phyloP scores from a whole-genome alignment of 495 filamentous ascomycete species.

The Tuber calosporum region DNA sequence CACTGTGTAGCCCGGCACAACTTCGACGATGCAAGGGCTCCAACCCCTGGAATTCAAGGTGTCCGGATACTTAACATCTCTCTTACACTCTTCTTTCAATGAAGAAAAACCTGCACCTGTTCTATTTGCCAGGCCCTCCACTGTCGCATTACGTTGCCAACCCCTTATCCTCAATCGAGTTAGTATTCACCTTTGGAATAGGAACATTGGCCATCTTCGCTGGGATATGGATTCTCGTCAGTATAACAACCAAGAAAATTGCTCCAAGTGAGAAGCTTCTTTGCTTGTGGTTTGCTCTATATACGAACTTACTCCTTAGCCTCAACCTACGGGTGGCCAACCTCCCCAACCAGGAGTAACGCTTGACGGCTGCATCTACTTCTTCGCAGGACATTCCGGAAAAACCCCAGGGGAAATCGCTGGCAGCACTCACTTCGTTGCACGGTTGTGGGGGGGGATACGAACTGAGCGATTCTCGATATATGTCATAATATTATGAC shows the following conservation, averaged over 20 bases:
- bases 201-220: conserved; percentile 47
- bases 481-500: conserved; percentile 51
- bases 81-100: neutral
- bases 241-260: conserved; percentile 44
- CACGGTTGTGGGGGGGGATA: conserved; percentile 60
- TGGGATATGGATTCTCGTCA: conserved; percentile 45
- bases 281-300: conserved; percentile 57
- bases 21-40: neutral
- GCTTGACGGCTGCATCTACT: conserved; percentile 51
- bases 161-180: conserved; percentile 45
- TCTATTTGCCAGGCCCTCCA: conserved; percentile 47
- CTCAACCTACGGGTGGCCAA: neutral
- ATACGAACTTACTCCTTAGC: conserved; percentile 31
- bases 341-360: neutral
- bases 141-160: conserved; percentile 50
- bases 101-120: conserved; percentile 44
- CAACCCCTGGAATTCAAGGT: neutral
- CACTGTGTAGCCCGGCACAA: neutral
- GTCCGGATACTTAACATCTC: neutral
- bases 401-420: conserved; percentile 47
- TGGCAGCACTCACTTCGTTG: conserved; percentile 47
- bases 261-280: conserved; percentile 46
- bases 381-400: conserved; percentile 55
- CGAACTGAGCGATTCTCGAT: conserved; percentile 53
- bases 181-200: conserved; percentile 48